Base-by-base conservation (phyloP, 306 rosid genomes). In the Dalbergia cochinchinensis region DNA sequence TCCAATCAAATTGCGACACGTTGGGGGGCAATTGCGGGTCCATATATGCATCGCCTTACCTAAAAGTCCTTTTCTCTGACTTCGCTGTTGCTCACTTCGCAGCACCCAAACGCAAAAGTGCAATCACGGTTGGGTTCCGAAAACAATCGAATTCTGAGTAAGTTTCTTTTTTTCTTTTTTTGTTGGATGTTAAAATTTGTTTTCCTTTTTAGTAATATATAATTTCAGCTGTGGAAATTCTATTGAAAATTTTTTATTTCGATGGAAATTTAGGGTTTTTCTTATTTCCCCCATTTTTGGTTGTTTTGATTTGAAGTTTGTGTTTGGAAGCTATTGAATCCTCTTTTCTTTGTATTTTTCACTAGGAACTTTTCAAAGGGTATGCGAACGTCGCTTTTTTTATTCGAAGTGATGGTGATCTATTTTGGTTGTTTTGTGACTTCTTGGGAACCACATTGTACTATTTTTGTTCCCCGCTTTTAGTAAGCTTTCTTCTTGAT, bases 61-160 rank as follows among this genome's bases (percentile, higher is more conserved):
- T 81, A 87, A 89, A 86, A 87, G 0, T 86, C 51, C 26, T 81
- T 83, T 64, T 80, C 81, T 72, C 57, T 74, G 34, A 76, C 84
- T 88, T 71, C 58, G 75, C 18, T 50, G 18, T 50, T 42, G 71
- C 53, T 83, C 71, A 71, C 78, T 65, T 74, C 58, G 75, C 53
- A 48, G 18, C 71, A 15, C 80, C 64, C 11, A 80, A 26, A 50
- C 82, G 7, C 18, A 50, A 57, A 74, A 44, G 73, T 48, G 47
- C 53, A 35, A 51, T 67, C 83, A 51, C 51, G 34, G 8, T 74
- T 71, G 82, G 53, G 76, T 78, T 81, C 78, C 77, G 19, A 58
- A 69, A 81, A 80, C 73, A 78, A 83, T 82, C 88, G 73, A 85
- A 78, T 71, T 81, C 82, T 76, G 79, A 92, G 97, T 92, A 76